phyloP scores from a whole-genome alignment of 768 basidiomycete genomes.

The Hericium erinaceus region DNA sequence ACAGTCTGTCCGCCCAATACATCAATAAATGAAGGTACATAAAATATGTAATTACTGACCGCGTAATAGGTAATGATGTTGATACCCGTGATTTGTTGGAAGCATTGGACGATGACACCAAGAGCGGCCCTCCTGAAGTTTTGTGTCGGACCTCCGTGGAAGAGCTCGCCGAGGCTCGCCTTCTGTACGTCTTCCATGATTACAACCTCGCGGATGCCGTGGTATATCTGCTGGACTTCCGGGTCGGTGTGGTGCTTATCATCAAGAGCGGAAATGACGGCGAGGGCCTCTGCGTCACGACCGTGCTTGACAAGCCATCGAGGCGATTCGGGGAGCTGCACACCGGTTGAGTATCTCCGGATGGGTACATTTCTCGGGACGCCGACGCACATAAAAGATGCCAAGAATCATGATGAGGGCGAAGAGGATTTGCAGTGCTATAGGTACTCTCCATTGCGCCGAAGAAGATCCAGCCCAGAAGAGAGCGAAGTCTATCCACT shows the following conservation, averaged over 20 bases:
- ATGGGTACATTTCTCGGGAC: too few relatives aligned
- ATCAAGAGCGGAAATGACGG: slow-evolving; percentile 55
- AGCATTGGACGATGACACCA: slow-evolving; percentile 51
- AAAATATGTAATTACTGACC: not conserved
- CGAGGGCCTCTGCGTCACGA: slow-evolving; percentile 44
- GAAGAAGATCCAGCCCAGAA: slow-evolving; percentile 43
- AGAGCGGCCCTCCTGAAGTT: slow-evolving; percentile 51
- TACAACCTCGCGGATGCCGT: slow-evolving; percentile 46
- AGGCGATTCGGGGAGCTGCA: slow-evolving; percentile 49
- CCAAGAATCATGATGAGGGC: slow-evolving; percentile 44
- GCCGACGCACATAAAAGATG: slow-evolving; percentile 36
- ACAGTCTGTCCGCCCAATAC: slow-evolving; percentile 27
- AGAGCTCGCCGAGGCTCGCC: slow-evolving; percentile 42
- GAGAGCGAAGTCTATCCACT: slow-evolving; percentile 42
- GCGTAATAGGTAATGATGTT: slow-evolving; percentile 49
- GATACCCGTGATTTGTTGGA: slow-evolving; percentile 63
- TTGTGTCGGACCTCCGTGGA: slow-evolving; percentile 46
- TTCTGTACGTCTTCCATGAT: slow-evolving; percentile 29
- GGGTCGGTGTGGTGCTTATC: slow-evolving; percentile 39
- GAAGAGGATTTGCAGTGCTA: slow-evolving; percentile 49
- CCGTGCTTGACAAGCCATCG: slow-evolving; percentile 52
- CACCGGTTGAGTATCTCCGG: too few relatives aligned
- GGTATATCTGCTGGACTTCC: slow-evolving; percentile 40
- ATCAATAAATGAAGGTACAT: slow-evolving; percentile 13
- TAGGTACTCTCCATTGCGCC: slow-evolving; percentile 55